A percentile compares a stretch with the other conserved stretches of the same genome.
Evolutionary conservation across 208 protist species (phyloP).

Genomic region (Acanthamoeba lenticulata): DNA sequence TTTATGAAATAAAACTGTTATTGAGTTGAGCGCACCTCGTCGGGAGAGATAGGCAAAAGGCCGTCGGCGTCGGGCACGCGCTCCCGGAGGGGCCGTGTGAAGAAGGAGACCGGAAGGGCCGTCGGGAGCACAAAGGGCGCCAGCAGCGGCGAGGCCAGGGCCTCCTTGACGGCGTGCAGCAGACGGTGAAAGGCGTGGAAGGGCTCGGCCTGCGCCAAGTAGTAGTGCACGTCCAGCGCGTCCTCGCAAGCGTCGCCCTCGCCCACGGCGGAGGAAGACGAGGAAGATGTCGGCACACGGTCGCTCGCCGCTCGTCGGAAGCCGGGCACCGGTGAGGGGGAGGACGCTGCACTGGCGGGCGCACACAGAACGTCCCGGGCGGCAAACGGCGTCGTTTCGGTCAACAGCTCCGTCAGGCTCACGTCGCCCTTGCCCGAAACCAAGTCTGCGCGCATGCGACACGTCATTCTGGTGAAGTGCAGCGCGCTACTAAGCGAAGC

Average conservation of each 20-base stretch:
- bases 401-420: background rate
- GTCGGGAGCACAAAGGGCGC: background rate
- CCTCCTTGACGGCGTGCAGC: slow-evolving; percentile 8
- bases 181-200: slow-evolving; percentile 28
- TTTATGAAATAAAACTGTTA: too few relatives aligned
- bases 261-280: too few relatives aligned
- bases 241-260: background rate
- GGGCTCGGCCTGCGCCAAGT: background rate
- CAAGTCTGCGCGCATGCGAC: background rate
- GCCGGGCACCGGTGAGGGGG: background rate
- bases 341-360: background rate
- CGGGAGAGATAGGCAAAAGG: background rate
- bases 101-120: background rate
- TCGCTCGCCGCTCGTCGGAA: background rate
- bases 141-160: background rate
- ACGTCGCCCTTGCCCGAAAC: slow-evolving; percentile 2
- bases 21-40: background rate
- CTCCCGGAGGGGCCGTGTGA: background rate
- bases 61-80: background rate
- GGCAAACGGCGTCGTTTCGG: background rate
- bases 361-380: background rate
- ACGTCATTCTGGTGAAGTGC: too few relatives aligned
- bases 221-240: slow-evolving; percentile 38
- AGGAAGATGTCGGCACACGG: background rate
- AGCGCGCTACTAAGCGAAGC: background rate